A percentile compares a stretch with the other conserved stretches of the same genome.
Conservation (phyloP, 169 alveolate genomes). For the Plasmodium blacklocki region DNA sequence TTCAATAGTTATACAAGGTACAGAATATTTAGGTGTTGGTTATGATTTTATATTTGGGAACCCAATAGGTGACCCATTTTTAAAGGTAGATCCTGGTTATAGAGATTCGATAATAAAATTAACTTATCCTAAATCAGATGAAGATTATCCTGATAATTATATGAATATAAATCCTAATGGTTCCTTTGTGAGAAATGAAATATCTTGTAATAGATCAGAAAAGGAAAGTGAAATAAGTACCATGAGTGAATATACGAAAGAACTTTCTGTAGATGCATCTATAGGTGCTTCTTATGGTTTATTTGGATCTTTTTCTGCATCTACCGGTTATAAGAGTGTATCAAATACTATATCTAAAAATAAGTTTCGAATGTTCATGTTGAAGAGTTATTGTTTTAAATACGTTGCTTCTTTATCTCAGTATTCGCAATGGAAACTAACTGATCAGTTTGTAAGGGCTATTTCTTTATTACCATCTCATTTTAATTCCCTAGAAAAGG, state of each 20-base stretch:
- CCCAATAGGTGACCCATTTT: slow-evolving; percentile 89
- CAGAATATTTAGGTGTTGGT: slow-evolving; percentile 89
- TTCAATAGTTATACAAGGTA: slow-evolving; percentile 67
- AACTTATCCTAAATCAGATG: slow-evolving; percentile 75
- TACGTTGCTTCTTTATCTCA: slow-evolving; percentile 88
- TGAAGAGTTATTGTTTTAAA: slow-evolving; percentile 87
- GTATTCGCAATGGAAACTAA: slow-evolving; percentile 76
- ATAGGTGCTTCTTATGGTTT: slow-evolving; percentile 79
- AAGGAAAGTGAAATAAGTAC: slow-evolving; percentile 68
- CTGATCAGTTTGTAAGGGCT: slow-evolving; percentile 82
- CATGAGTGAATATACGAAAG: slow-evolving; percentile 84
- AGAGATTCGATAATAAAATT: slow-evolving; percentile 84
- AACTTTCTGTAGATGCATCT: slow-evolving; percentile 87
- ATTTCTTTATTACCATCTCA: slow-evolving; percentile 80
- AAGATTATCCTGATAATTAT: slow-evolving; percentile 66
- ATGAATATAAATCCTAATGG: slow-evolving; percentile 82
- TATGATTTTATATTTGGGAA: slow-evolving; percentile 88
- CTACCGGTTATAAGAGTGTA: slow-evolving; percentile 84
- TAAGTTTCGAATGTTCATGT: slow-evolving; percentile 79
- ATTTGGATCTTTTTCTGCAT: slow-evolving; percentile 86
- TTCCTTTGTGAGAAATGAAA: slow-evolving; percentile 85
- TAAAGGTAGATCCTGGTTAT: slow-evolving; percentile 90
- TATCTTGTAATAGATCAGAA: slow-evolving; percentile 89
- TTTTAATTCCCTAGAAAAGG: slow-evolving; percentile 79
- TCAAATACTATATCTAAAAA: slow-evolving; percentile 82